Conservation (phyloP, 2,329 filamentous ascomycete species). For the Cladobotryum protrusum region DNA sequence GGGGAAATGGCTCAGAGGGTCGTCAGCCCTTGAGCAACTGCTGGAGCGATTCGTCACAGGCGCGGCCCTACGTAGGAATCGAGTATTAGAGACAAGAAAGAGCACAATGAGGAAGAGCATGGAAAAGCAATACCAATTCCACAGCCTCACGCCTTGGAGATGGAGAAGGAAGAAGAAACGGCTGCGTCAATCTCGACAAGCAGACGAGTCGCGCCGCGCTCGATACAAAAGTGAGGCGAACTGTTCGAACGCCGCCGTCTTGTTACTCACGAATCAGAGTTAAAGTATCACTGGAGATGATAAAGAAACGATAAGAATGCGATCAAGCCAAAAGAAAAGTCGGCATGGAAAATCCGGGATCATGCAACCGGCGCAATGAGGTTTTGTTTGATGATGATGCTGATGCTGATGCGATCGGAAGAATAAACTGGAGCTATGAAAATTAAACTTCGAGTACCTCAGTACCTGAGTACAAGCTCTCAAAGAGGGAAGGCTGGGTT, state of each 20-base stretch:
- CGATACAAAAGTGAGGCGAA: background rate
- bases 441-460: no score
- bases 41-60: slow-evolving; percentile 1
- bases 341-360: no score
- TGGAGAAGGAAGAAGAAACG: background rate
- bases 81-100: background rate
- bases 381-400: no score
- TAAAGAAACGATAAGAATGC: no score
- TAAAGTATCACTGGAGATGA: background rate
- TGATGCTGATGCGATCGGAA: no score
- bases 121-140: background rate
- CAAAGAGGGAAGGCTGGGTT: no score
- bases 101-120: background rate
- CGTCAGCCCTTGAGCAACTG: background rate
- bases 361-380: no score
- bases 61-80: background rate
- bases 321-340: no score
- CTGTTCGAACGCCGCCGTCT: background rate
- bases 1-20: background rate
- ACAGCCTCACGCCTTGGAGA: background rate
- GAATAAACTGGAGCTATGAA: no score
- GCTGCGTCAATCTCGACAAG: background rate
- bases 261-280: background rate
- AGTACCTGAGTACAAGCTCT: no score
- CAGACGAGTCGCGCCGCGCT: slow-evolving; percentile 9